These are phyloP conservation scores for Penicillium canariense DNA, from an alignment of 495 filamentous ascomycete species.

Conservation along the genomic window DNA sequence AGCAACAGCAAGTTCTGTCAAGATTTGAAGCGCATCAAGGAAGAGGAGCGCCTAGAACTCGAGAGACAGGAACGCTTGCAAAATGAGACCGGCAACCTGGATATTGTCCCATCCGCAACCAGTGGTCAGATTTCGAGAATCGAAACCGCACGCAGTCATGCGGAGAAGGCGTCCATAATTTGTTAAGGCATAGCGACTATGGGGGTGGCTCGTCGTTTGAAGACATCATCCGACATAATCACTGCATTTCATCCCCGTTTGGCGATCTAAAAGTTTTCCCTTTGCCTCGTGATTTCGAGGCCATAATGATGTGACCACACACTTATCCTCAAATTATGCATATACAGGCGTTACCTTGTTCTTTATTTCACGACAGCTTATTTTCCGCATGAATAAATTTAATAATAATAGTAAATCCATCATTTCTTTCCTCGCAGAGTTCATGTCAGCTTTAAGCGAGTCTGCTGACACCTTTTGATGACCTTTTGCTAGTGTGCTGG, in stretches of 20 bases:
- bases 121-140: conserved; percentile 19
- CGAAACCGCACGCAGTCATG: conserved; percentile 24
- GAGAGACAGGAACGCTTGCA: conserved; percentile 19
- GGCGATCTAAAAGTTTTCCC: conserved; percentile 10
- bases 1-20: conserved; percentile 38
- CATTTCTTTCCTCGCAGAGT: not conserved
- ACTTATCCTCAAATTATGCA: conserved; percentile 11
- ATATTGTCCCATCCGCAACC: conserved; percentile 13
- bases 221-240: not conserved
- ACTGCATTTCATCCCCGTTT: not conserved
- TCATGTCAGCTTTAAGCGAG: too few species aligned
- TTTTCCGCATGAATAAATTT: not conserved
- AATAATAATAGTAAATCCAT: not conserved
- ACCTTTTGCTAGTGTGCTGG: not conserved
- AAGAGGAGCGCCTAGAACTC: conserved; percentile 21
- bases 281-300: not conserved
- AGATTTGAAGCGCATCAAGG: conserved; percentile 37
- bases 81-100: conserved; percentile 6
- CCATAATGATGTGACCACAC: conserved; percentile 1
- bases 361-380: not conserved
- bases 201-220: not conserved
- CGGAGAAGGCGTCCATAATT: conserved; percentile 27
- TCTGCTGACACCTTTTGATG: too few species aligned
- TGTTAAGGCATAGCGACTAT: conserved; percentile 1
- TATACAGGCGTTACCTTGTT: not conserved